phyloP scores from a whole-genome alignment of 2,329 filamentous ascomycete species.

The Phaeomoniella chlamydospora region DNA sequence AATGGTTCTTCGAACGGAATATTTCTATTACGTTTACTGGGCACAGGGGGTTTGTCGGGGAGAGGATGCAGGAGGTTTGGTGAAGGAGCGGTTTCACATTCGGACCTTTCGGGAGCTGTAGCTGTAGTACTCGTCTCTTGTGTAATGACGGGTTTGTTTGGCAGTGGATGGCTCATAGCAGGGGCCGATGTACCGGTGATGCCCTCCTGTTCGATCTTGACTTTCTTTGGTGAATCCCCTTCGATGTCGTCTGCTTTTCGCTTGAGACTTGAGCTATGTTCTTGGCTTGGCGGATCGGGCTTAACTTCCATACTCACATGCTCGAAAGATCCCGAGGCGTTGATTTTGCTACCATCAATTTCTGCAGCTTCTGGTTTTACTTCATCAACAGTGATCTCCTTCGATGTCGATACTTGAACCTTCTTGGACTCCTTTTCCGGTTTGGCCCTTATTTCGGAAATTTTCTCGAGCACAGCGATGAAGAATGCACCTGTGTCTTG shows the following conservation, averaged over 20 bases:
- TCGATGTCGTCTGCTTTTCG: constrained; percentile 19
- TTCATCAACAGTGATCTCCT: constrained; percentile 9
- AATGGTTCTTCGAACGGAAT: constrained; percentile 74
- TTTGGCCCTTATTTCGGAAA: constrained; percentile 65
- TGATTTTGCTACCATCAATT: constrained; percentile 1
- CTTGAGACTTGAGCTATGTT: constrained; percentile 4
- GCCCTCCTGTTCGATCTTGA: neutral
- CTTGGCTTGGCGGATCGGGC: too few species aligned
- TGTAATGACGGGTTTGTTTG: neutral
- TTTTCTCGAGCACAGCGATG: constrained; percentile 89
- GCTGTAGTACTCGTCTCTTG: neutral
- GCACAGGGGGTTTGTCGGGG: neutral
- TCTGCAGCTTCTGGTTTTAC: neutral
- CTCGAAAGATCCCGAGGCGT: neutral
- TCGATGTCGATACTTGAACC: constrained; percentile 1
- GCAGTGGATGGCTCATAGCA: neutral
- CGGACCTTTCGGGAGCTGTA: too few species aligned
- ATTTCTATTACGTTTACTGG: constrained; percentile 20
- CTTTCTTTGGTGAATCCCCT: neutral
- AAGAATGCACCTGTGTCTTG: constrained; percentile 98
- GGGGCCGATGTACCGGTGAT: neutral
- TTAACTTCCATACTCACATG: constrained; percentile 1
- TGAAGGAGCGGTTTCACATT: too few species aligned
- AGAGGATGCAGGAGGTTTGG: neutral
- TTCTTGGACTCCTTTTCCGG: constrained; percentile 32